A percentile compares a stretch with the other conserved stretches of the same genome.
Evolutionary conservation across 2,329 filamentous ascomycete genomes (phyloP).

Genomic region (Sporothrix pallida): DNA sequence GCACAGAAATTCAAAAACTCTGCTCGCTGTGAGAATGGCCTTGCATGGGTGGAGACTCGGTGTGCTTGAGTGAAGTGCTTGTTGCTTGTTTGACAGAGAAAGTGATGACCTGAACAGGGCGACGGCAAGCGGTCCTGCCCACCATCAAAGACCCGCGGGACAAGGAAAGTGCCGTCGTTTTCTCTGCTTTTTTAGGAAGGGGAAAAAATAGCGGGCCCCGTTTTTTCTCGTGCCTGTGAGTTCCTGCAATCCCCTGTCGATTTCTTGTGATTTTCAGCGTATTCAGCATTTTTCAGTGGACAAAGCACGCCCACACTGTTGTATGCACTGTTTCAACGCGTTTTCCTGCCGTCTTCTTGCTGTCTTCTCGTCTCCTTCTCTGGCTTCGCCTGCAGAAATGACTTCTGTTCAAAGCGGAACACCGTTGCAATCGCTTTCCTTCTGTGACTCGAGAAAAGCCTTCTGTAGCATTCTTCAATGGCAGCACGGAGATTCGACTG

Average conservation of each 20-base stretch:
- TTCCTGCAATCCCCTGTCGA: background rate
- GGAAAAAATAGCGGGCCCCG: background rate
- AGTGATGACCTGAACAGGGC: slow-evolving; percentile 34
- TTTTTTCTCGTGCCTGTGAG: background rate
- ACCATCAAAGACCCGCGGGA: slow-evolving; percentile 33
- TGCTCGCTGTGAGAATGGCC: background rate
- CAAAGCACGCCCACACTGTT: background rate
- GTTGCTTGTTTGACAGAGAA: background rate
- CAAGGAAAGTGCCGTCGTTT: slow-evolving; percentile 6
- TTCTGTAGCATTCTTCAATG: slow-evolving; percentile 13
- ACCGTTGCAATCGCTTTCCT: background rate
- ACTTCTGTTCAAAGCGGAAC: background rate
- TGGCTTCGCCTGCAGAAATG: background rate
- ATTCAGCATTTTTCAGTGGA: background rate
- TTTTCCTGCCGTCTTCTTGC: no score
- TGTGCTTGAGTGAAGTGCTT: background rate
- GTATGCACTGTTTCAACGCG: slow-evolving; percentile 10
- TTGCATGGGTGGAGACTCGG: slow-evolving; percentile 4
- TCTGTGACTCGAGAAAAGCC: background rate
- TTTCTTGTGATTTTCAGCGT: no score
- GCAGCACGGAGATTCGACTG: background rate
- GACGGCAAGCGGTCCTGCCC: slow-evolving; percentile 40
- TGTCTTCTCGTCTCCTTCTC: no score
- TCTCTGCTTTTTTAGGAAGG: slow-evolving; percentile 5
- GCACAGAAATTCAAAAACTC: background rate